Percentiles rank a stretch among this genome's conserved stretches.
These are phyloP conservation scores for Copromyces sp. DNA, from an alignment of 495 filamentous ascomycete genomes.

Conservation along the genomic window DNA sequence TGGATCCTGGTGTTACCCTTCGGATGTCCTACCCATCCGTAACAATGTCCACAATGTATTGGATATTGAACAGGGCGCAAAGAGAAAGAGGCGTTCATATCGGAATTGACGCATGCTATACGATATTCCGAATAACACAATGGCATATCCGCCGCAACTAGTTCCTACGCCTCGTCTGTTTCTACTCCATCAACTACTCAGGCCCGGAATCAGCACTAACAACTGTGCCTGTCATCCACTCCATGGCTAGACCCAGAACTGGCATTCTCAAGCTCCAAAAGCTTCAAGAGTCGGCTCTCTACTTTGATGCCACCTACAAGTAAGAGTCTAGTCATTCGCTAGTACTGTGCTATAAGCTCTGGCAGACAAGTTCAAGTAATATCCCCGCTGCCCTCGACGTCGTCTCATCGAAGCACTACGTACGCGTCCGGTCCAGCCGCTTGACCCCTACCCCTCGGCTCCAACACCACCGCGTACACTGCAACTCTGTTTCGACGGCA, in stretches of 20 bases:
- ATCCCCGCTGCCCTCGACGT: not conserved
- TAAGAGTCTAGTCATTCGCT: not conserved
- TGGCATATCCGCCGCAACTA: not conserved
- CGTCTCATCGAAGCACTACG: not conserved
- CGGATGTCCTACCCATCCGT: not conserved
- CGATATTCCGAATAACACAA: not conserved
- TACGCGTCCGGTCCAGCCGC: conserved; percentile 4
- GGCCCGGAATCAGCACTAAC: not conserved
- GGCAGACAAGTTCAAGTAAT: not conserved
- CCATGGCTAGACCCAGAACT: not conserved
- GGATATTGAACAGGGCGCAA: not conserved
- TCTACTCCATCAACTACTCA: not conserved
- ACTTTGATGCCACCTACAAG: not conserved
- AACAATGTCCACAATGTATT: not conserved
- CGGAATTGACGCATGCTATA: not conserved
- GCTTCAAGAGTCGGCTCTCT: not conserved
- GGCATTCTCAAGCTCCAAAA: not conserved
- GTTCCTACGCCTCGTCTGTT: not conserved
- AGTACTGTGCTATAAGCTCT: not conserved
- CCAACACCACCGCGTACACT: conserved; percentile 9
- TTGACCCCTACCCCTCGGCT: conserved; percentile 1
- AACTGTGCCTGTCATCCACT: not conserved
- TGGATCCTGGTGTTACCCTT: not conserved
- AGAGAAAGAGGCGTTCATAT: not conserved
- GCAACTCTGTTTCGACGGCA: conserved; percentile 29